Conservation (phyloP, 495 filamentous ascomycete genomes). For the Articulospora tetracladia region DNA sequence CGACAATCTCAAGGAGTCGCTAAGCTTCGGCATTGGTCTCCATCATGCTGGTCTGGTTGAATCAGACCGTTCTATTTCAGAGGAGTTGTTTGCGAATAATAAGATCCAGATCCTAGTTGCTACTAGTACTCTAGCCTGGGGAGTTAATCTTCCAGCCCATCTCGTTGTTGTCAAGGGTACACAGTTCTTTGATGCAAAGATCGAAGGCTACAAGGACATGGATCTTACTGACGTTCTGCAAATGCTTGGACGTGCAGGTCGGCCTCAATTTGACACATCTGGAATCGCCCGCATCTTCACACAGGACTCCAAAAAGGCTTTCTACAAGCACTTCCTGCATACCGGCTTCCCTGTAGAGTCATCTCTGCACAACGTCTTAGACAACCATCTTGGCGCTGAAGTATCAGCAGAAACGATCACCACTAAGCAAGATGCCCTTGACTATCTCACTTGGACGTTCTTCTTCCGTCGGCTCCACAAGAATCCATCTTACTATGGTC, state of each 20-base stretch:
- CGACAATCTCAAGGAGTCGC: constrained; percentile 81
- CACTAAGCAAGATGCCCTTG: constrained; percentile 94
- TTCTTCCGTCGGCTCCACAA: constrained; percentile 97
- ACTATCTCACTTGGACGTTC: constrained; percentile 99
- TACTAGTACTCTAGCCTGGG: constrained; percentile 97
- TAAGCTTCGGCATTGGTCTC: constrained; percentile 94
- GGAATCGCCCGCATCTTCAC: constrained; percentile 97
- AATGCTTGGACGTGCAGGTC: constrained; percentile 94
- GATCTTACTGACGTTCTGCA: constrained; percentile 97
- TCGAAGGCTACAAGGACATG: constrained; percentile 98
- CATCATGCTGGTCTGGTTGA: constrained; percentile 98
- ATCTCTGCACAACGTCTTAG: constrained; percentile 89
- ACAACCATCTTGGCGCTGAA: constrained; percentile 96
- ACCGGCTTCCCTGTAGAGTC: constrained; percentile 98
- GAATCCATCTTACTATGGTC: constrained; percentile 96
- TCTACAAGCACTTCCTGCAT: constrained; percentile 99
- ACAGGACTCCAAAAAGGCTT: constrained; percentile 97
- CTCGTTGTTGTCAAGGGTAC: constrained; percentile 98
- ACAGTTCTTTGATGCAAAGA: constrained; percentile 97
- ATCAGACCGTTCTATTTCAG: constrained; percentile 82
- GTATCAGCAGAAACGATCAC: constrained; percentile 87
- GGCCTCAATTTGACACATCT: constrained; percentile 93
- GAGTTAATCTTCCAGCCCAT: constrained; percentile 96
- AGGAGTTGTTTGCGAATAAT: constrained; percentile 95
- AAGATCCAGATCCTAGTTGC: constrained; percentile 96